Evolutionary conservation across 2,329 filamentous ascomycete genomes (phyloP).

Genomic region (Ramularia endophylla): DNA sequence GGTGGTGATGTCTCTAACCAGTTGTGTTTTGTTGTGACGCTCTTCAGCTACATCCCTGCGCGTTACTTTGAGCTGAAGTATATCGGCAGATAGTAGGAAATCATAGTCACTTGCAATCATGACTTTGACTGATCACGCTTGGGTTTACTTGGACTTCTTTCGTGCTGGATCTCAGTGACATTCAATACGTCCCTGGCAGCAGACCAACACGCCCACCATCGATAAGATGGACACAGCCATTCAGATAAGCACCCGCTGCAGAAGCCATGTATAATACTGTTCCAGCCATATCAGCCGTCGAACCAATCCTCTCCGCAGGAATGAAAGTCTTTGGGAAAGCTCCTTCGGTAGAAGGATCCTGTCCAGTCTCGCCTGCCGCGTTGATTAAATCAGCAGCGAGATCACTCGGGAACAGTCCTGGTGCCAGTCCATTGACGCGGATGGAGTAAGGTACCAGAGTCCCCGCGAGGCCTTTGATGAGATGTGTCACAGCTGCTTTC

Average conservation of each 20-base stretch:
- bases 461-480: constrained; percentile 46
- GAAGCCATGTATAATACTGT: constrained; percentile 60
- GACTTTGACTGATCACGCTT: too few relatives aligned
- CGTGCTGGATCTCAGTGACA: too few relatives aligned
- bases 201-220: too few relatives aligned
- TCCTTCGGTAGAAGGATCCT: constrained; percentile 35
- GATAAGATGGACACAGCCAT: constrained; percentile 38
- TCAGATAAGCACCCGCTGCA: constrained; percentile 59
- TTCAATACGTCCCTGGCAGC: too few relatives aligned
- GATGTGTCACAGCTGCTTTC: constrained; percentile 44
- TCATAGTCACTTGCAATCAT: neutral
- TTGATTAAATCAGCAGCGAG: constrained; percentile 49
- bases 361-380: constrained; percentile 1
- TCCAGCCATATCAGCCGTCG: constrained; percentile 55
- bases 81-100: constrained; percentile 31
- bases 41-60: constrained; percentile 43
- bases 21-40: constrained; percentile 47
- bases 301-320: constrained; percentile 52
- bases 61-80: constrained; percentile 46
- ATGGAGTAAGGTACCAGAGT: constrained; percentile 37
- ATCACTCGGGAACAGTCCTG: constrained; percentile 57
- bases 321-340: constrained; percentile 42
- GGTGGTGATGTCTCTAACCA: constrained; percentile 54
- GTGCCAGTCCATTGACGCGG: constrained; percentile 47
- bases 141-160: too few relatives aligned